Evolutionary conservation across 2,329 filamentous ascomycete species (phyloP).

Genomic region (Cyanodermella asteris): DNA sequence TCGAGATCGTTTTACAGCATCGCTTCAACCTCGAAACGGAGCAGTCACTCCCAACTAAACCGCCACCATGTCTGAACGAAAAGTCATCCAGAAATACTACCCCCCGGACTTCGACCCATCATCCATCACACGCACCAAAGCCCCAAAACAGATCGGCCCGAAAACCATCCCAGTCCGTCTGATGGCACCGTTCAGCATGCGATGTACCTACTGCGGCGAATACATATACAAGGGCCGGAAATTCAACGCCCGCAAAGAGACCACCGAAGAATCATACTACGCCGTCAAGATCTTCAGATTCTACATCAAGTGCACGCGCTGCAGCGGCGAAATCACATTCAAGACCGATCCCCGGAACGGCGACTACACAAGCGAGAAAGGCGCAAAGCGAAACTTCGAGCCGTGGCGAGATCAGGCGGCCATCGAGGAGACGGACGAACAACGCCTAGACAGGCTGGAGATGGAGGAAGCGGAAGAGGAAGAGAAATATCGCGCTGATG

Average conservation of each 20-base stretch:
- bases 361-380: conserved; percentile 64
- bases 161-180: conserved; percentile 71
- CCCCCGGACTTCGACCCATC: conserved; percentile 76
- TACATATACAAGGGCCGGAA: conserved; percentile 87
- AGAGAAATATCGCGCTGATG: conserved; percentile 45
- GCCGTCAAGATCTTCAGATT: conserved; percentile 74
- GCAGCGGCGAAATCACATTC: conserved; percentile 73
- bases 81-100: conserved; percentile 45
- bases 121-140: conserved; percentile 46
- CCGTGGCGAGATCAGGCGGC: conserved; percentile 55
- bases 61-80: conserved; percentile 58
- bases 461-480: conserved; percentile 49
- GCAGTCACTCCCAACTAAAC: too few relatives aligned
- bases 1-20: too few relatives aligned
- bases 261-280: conserved; percentile 74
- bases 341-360: conserved; percentile 87
- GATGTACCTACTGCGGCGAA: conserved; percentile 47
- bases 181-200: conserved; percentile 75
- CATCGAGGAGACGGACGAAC: conserved; percentile 59
- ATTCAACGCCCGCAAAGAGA: conserved; percentile 90
- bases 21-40: too few relatives aligned
- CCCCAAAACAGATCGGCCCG: conserved; percentile 48
- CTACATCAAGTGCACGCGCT: conserved; percentile 76
- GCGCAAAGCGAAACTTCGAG: conserved; percentile 84
- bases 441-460: conserved; percentile 67